Conservation (phyloP, 2,329 filamentous ascomycete genomes). For the Hypoxylon sp. region DNA sequence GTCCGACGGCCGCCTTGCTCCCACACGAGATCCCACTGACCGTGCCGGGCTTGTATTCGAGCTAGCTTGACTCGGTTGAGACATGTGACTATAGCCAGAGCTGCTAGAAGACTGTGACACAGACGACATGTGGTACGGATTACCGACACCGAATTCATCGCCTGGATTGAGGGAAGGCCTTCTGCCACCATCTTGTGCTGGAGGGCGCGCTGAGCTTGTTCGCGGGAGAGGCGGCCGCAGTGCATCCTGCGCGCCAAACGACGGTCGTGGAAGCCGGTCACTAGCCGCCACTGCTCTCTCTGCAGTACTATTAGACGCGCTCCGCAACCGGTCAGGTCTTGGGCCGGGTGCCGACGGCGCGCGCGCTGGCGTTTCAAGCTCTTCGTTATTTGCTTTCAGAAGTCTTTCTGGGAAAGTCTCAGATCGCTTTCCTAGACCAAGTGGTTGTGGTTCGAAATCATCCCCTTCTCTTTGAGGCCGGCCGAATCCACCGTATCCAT, state of each 20-base stretch:
- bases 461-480: constrained; percentile 57
- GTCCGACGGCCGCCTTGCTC: constrained; percentile 56
- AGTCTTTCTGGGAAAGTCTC: constrained; percentile 65
- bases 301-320: constrained; percentile 44
- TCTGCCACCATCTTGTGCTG: constrained; percentile 54
- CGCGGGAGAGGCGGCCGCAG: constrained; percentile 66
- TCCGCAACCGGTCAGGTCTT: constrained; percentile 56
- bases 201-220: constrained; percentile 61
- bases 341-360: constrained; percentile 63
- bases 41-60: constrained; percentile 70
- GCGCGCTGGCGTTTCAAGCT: constrained; percentile 55
- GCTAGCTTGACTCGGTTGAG: constrained; percentile 67
- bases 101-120: constrained; percentile 74
- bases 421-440: constrained; percentile 59
- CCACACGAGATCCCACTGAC: constrained; percentile 54
- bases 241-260: constrained; percentile 61
- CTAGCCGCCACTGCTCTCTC: constrained; percentile 44
- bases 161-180: constrained; percentile 66
- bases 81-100: constrained; percentile 67
- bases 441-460: constrained; percentile 54
- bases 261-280: constrained; percentile 55
- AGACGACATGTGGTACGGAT: constrained; percentile 73
- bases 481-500: constrained; percentile 71
- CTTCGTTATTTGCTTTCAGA: constrained; percentile 39
- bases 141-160: constrained; percentile 70